Base-by-base conservation (phyloP, 2,329 filamentous ascomycete species). In the Fusarium secorum region DNA sequence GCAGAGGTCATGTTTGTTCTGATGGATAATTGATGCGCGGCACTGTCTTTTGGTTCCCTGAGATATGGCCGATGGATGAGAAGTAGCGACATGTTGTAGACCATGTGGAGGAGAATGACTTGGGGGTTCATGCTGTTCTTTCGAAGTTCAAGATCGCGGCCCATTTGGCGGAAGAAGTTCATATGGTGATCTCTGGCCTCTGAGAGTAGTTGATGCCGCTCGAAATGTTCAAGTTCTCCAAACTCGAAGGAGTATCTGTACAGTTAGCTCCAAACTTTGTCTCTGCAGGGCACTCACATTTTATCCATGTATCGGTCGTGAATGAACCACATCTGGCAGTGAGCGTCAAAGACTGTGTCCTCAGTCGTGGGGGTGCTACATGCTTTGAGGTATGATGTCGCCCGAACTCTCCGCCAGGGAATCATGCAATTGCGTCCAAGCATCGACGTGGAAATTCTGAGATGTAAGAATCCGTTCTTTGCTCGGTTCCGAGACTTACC, bases 251-350 rank as follows among this genome's bases (percentile, higher is more conserved):
- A 44, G 18, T 55, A 55, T 20, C 38, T 55, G 36, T 0, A 15
- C 2, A 20, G 51, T 42, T 18, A 54, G 51, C 33, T 11, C 2
- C 1, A 4, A 28, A 11, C 18, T 7, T 11, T 3, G 17, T 9
- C 2, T 15, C 7, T 28, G 5, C 14, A 8, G 11, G 17, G 5
- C 6, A 3, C 35, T 55, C 22, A 45, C 52, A 44, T 55, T 20
- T n/a, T 55, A 13, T 55, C 52, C 52, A 55, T 55, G 17, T 55
- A 55, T 20, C 38, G 13, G 38, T 55, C 36, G 22, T 55, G 52
- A 26, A 55, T 55, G 17, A 55, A 45, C 52, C 52, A 55, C 38
- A 55, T 44, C 28, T 45, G 38, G 38, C 52, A 55, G 17, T 44
- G 28, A 7, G 52, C 38, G 1, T 33, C 36, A 20, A 55, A 55